phyloP scores from a whole-genome alignment of 495 filamentous ascomycete genomes.

The Lichina pygmaea region DNA sequence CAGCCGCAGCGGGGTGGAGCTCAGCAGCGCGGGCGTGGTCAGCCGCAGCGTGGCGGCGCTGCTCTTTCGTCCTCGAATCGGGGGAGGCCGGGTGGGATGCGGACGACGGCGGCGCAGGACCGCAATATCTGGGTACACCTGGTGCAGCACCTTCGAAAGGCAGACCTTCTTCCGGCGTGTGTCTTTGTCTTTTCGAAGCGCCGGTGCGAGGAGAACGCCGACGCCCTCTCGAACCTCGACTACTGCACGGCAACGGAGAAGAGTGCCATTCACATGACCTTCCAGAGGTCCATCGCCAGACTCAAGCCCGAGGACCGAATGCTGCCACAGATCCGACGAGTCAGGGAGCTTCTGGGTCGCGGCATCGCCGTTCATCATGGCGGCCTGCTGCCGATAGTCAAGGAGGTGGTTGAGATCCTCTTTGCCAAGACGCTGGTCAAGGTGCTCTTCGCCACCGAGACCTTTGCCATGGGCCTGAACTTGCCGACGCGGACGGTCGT shows the following conservation, averaged over 20 bases:
- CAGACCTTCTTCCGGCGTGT: conserved; percentile 65
- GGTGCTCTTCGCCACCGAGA: conserved; percentile 90
- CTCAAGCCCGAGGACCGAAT: conserved; percentile 73
- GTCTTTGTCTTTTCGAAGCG: conserved; percentile 98
- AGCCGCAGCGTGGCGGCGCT: conserved; percentile 15
- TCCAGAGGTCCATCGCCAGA: conserved; percentile 82
- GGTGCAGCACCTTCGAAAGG: conserved; percentile 68
- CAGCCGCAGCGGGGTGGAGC: conserved; percentile 23
- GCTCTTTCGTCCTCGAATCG: conserved; percentile 14
- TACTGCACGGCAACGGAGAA: conserved; percentile 81
- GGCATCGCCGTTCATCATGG: conserved; percentile 95
- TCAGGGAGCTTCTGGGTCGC: conserved; percentile 61
- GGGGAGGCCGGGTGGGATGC: conserved; percentile 54
- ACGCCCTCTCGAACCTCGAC: conserved; percentile 81
- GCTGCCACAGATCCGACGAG: conserved; percentile 68
- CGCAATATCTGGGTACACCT: conserved; percentile 92
- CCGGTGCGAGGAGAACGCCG: conserved; percentile 86
- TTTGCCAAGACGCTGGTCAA: conserved; percentile 90
- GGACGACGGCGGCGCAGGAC: conserved; percentile 74
- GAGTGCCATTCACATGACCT: conserved; percentile 89
- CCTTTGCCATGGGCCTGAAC: conserved; percentile 95
- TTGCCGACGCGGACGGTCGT: conserved; percentile 88
- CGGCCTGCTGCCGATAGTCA: conserved; percentile 83
- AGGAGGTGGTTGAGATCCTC: conserved; percentile 90
- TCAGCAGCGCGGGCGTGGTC: conserved; percentile 19